These are phyloP conservation scores for Lepidopterella palustris DNA, from an alignment of 495 filamentous ascomycete species.

Conservation along the genomic window DNA sequence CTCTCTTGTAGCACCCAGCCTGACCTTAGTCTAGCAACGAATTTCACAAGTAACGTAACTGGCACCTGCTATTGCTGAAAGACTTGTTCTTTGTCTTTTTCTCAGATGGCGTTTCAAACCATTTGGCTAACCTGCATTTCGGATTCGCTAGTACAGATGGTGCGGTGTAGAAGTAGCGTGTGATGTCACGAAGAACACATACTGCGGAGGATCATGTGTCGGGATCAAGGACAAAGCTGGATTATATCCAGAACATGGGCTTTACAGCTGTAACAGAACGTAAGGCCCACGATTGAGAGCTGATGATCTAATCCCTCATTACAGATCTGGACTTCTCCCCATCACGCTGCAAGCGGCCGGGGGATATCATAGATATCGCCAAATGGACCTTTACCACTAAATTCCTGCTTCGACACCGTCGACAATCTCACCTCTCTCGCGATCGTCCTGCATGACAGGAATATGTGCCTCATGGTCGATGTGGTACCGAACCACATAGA, in stretches of 20 bases:
- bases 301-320: neutral
- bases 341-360: conserved; percentile 9
- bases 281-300: too few species aligned
- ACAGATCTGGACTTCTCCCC: conserved; percentile 16
- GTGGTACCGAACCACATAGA: conserved; percentile 74
- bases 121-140: too few species aligned
- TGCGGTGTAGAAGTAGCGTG: too few species aligned
- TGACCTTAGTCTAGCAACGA: too few species aligned
- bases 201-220: conserved; percentile 70
- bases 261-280: conserved; percentile 60
- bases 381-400: conserved; percentile 58
- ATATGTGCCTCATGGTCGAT: conserved; percentile 72
- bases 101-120: too few species aligned
- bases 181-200: conserved; percentile 46
- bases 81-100: too few species aligned
- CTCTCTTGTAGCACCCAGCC: too few species aligned
- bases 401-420: conserved; percentile 58
- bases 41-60: too few species aligned
- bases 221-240: conserved; percentile 63
- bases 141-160: too few species aligned
- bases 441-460: conserved; percentile 50
- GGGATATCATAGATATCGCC: conserved; percentile 65
- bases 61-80: too few species aligned
- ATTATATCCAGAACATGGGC: conserved; percentile 70
- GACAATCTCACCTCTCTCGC: conserved; percentile 57